Percentiles rank a stretch among this genome's conserved stretches.
Evolutionary conservation across 1,284 basidiomycete species (phyloP).

Genomic region (Sanguinoderma infundibulare): DNA sequence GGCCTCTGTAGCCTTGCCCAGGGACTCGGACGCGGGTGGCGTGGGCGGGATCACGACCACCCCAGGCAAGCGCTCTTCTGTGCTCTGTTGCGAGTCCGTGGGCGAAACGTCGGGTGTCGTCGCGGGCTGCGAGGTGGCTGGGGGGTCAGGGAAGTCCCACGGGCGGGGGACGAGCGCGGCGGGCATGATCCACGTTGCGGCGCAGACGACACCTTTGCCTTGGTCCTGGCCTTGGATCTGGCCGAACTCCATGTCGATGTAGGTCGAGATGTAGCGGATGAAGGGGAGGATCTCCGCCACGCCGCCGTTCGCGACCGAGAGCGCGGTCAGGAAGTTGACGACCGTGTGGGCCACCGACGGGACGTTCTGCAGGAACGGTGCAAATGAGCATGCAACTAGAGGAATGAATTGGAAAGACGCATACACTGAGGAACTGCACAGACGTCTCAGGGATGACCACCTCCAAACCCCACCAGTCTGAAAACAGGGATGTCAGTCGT

Average conservation of each 20-base stretch:
- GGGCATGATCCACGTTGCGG: conserved; percentile 84
- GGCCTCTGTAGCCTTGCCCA: conserved; percentile 9
- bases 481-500: background rate
- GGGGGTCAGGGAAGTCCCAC: conserved; percentile 71
- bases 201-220: conserved; percentile 80
- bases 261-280: conserved; percentile 77
- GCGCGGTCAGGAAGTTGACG: conserved; percentile 73
- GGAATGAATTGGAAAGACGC: conserved; percentile 31
- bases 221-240: conserved; percentile 64
- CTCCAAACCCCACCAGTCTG: conserved; percentile 88
- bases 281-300: conserved; percentile 80
- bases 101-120: too few species aligned
- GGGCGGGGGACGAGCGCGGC: conserved; percentile 74
- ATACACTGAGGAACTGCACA: conserved; percentile 58
- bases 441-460: conserved; percentile 72
- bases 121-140: conserved; percentile 24
- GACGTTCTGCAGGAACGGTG: conserved; percentile 44
- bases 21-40: conserved; percentile 29
- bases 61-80: conserved; percentile 25
- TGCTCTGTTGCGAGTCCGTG: too few species aligned
- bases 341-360: conserved; percentile 65
- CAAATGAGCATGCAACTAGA: too few species aligned
- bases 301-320: conserved; percentile 69
- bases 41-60: conserved; percentile 36
- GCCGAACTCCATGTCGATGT: conserved; percentile 72